phyloP scores from a whole-genome alignment of 176 grass and related monocot genomes.

The Musa acuminata region DNA sequence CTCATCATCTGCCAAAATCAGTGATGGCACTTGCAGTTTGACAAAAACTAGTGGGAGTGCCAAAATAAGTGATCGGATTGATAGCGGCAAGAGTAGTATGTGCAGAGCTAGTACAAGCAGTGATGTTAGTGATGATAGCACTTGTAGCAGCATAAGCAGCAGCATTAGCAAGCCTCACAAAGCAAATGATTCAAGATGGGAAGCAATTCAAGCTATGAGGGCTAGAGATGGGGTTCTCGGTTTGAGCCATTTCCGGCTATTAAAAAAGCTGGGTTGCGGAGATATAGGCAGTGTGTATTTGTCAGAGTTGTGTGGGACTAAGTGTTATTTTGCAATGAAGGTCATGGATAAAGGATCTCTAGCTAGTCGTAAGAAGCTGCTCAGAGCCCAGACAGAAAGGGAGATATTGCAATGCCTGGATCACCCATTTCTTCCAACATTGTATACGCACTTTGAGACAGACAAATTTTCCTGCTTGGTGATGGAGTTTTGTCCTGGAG shows the following conservation, averaged over 20 bases:
- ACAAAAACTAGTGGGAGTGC: constrained; percentile 30
- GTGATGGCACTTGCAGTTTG: constrained; percentile 24
- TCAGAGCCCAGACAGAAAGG: constrained; percentile 61
- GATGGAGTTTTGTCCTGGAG: constrained; percentile 88
- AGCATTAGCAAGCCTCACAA: constrained; percentile 59
- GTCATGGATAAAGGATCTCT: constrained; percentile 68
- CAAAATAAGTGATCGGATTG: constrained; percentile 33
- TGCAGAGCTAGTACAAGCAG: constrained; percentile 41
- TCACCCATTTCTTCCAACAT: constrained; percentile 69
- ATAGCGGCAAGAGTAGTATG: constrained; percentile 43
- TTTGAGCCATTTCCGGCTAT: constrained; percentile 56
- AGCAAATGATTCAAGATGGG: constrained; percentile 66
- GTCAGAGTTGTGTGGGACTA: constrained; percentile 50
- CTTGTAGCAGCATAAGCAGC: constrained; percentile 58
- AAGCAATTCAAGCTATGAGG: constrained; percentile 46
- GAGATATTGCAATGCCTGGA: constrained; percentile 73
- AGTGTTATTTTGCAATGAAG: constrained; percentile 65
- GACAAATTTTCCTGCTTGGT: constrained; percentile 82
- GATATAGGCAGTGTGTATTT: constrained; percentile 71
- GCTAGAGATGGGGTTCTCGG: constrained; percentile 39
- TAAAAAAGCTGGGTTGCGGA: constrained; percentile 66
- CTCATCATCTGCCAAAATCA: constrained; percentile 32
- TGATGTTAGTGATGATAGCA: constrained; percentile 65
- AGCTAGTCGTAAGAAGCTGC: constrained; percentile 51
- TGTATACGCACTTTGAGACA: constrained; percentile 78